Percentiles rank a stretch among this genome's conserved stretches.
phyloP scores from a whole-genome alignment of 2,329 filamentous ascomycete genomes.

The Verticillium klebahnii region DNA sequence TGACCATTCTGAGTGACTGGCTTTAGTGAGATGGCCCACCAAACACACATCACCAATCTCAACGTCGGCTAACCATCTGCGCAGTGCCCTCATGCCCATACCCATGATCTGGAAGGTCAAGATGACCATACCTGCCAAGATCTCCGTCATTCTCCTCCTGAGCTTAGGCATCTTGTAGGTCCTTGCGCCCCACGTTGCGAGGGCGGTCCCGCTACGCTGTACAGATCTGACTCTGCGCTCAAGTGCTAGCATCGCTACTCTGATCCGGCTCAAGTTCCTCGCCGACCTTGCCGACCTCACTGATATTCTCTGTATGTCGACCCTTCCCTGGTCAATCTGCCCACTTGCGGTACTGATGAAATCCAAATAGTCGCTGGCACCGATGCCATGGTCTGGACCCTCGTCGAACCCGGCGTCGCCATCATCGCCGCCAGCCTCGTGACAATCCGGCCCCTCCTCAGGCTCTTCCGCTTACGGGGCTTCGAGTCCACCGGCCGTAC shows the following conservation, averaged over 20 bases:
- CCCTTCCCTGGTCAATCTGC: neutral
- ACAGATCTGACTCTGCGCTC: neutral
- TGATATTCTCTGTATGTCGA: slow-evolving; percentile 43
- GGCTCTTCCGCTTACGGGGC: slow-evolving; percentile 39
- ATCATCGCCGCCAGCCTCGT: slow-evolving; percentile 50
- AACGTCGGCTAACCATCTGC: neutral
- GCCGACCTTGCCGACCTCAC: slow-evolving; percentile 35
- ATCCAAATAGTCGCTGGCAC: slow-evolving; percentile 37
- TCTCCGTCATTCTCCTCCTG: slow-evolving; percentile 44
- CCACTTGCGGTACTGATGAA: slow-evolving; percentile 10
- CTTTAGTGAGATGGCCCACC: slow-evolving; percentile 34
- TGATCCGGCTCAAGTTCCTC: slow-evolving; percentile 46
- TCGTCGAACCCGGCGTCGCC: slow-evolving; percentile 52
- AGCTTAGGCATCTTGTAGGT: slow-evolving; percentile 45
- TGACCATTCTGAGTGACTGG: slow-evolving; percentile 51
- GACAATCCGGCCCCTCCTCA: slow-evolving; percentile 50
- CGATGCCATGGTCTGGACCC: slow-evolving; percentile 50
- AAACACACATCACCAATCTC: neutral
- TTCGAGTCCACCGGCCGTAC: slow-evolving; percentile 37
- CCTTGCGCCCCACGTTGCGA: too few species aligned
- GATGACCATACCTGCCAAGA: slow-evolving; percentile 47
- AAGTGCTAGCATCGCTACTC: slow-evolving; percentile 49
- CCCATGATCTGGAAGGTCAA: slow-evolving; percentile 51
- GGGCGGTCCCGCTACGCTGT: too few species aligned
- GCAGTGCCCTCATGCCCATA: slow-evolving; percentile 43